These are phyloP conservation scores for Alternaria burnsii DNA, from an alignment of 2,329 filamentous ascomycete species.

Conservation along the genomic window DNA sequence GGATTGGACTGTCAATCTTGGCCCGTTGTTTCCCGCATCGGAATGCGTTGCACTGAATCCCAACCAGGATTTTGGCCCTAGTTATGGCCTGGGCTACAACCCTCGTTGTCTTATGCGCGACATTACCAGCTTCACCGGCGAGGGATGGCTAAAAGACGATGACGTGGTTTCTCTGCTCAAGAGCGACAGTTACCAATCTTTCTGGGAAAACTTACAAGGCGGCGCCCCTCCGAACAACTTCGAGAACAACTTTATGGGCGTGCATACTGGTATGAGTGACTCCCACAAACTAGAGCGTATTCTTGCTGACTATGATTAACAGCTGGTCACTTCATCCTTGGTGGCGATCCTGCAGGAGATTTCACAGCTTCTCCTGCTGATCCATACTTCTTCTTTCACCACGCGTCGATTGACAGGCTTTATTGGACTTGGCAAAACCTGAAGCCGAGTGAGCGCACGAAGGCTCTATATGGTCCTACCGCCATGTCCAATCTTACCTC, in stretches of 20 bases:
- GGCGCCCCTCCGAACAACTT: constrained; percentile 38
- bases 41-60: constrained; percentile 39
- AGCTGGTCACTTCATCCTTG: constrained; percentile 57
- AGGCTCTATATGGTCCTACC: constrained; percentile 52
- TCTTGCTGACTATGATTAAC: too few species aligned
- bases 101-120: constrained; percentile 53
- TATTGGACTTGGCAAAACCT: constrained; percentile 62
- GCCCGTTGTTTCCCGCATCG: constrained; percentile 54
- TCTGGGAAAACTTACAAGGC: constrained; percentile 52
- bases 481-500: constrained; percentile 54
- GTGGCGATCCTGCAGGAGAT: constrained; percentile 58
- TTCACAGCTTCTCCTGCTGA: constrained; percentile 58
- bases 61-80: neutral
- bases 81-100: constrained; percentile 45
- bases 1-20: constrained; percentile 54
- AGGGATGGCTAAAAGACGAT: constrained; percentile 21
- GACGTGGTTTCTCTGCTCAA: constrained; percentile 26
- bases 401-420: constrained; percentile 41
- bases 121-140: constrained; percentile 24
- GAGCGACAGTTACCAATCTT: constrained; percentile 26
- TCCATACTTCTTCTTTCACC: constrained; percentile 58
- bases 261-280: too few species aligned
- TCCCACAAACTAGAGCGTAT: too few species aligned
- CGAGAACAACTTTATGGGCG: constrained; percentile 48
- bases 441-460: constrained; percentile 47